These are phyloP conservation scores for Neopestalotiopsis sp. DNA, from an alignment of 2,329 filamentous ascomycete genomes.

Conservation along the genomic window DNA sequence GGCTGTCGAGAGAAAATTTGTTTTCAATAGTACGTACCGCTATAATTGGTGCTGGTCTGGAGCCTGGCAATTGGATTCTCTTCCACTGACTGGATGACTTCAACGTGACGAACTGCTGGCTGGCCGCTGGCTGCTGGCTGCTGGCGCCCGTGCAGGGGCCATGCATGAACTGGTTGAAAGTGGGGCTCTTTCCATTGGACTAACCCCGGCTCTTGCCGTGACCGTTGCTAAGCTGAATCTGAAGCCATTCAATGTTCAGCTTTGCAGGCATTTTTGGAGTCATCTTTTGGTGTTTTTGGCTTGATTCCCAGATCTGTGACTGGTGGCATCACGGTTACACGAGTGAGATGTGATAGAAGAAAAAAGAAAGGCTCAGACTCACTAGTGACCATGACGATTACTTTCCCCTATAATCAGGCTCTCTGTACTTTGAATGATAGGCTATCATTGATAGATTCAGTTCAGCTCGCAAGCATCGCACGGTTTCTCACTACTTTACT, in stretches of 20 bases:
- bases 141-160: neutral
- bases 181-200: neutral
- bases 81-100: neutral
- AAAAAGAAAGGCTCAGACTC: no score
- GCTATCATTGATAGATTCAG: no score
- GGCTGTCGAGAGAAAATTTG: neutral
- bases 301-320: no score
- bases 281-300: no score
- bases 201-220: conserved; percentile 1
- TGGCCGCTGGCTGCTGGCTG: neutral
- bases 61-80: no score
- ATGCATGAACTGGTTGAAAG: neutral
- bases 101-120: neutral
- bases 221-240: neutral
- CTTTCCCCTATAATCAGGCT: no score
- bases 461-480: neutral
- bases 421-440: no score
- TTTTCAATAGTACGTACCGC: neutral
- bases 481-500: neutral
- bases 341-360: no score
- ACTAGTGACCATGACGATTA: no score
- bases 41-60: no score
- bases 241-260: neutral
- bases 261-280: neutral
- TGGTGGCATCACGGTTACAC: no score